A percentile compares a stretch with the other conserved stretches of the same genome.
Evolutionary conservation across 495 filamentous ascomycete genomes (phyloP).

Genomic region (Corynascus novoguineensis): DNA sequence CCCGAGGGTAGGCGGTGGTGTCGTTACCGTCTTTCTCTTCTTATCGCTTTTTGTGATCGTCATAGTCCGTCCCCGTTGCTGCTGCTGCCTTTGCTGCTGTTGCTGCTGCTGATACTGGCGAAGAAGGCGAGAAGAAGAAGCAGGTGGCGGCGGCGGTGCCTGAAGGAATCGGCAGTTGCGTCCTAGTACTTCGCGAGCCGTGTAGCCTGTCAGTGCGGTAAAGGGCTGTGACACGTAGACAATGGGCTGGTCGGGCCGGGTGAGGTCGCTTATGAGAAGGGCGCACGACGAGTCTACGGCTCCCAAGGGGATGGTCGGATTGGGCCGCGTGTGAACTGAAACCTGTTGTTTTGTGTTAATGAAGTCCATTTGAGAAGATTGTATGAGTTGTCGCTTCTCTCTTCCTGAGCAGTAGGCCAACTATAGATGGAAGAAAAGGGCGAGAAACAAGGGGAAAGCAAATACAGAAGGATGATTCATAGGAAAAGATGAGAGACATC

Average conservation of each 20-base stretch:
- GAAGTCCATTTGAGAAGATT: too few relatives aligned
- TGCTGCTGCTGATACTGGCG: neutral
- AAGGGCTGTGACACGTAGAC: constrained; percentile 46
- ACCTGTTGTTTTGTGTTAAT: too few relatives aligned
- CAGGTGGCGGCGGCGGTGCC: constrained; percentile 23
- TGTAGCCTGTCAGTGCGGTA: constrained; percentile 42
- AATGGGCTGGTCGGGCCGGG: constrained; percentile 41
- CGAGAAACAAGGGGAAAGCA: neutral
- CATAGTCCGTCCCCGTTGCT: too few relatives aligned
- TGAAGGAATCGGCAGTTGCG: constrained; percentile 52
- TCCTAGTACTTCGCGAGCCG: constrained; percentile 36
- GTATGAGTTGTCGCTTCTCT: too few relatives aligned
- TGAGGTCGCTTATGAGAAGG: constrained; percentile 46
- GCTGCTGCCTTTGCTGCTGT: neutral
- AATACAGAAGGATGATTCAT: neutral
- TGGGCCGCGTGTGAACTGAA: constrained; percentile 36
- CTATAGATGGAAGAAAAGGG: neutral
- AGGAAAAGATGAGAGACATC: neutral
- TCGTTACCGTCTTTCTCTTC: too few relatives aligned
- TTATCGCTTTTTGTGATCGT: too few relatives aligned
- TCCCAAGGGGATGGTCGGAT: constrained; percentile 41
- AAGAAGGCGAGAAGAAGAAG: neutral
- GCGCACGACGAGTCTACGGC: constrained; percentile 43
- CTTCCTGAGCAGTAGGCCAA: neutral
- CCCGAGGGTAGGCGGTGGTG: too few relatives aligned